Evolutionary conservation across 2,329 filamentous ascomycete genomes (phyloP).

Genomic region (Apiospora aurea): DNA sequence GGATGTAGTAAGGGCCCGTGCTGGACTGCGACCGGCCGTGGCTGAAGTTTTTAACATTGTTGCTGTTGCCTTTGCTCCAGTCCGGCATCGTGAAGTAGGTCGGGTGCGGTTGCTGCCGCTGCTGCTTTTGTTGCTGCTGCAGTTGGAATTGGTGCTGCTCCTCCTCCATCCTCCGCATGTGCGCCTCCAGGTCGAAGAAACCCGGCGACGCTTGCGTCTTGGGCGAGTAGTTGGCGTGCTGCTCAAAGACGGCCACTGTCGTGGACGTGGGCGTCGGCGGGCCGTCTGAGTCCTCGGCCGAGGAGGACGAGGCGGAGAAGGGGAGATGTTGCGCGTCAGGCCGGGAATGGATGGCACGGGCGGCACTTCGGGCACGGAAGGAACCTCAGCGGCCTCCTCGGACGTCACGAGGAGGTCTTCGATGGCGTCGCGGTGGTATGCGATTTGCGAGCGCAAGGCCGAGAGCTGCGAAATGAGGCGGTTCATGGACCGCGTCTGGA

Average conservation of each 20-base stretch:
- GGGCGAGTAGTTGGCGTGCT: neutral
- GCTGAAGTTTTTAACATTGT: neutral
- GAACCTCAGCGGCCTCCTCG: constrained; percentile 32
- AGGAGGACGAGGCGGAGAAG: constrained; percentile 5
- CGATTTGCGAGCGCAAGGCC: constrained; percentile 56
- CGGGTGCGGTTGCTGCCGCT: neutral
- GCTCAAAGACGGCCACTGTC: constrained; percentile 9
- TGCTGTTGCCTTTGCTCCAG: neutral
- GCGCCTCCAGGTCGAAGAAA: constrained; percentile 12
- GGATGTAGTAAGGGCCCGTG: neutral
- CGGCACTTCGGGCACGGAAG: constrained; percentile 28
- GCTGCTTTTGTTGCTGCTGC: constrained; percentile 4
- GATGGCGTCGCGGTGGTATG: constrained; percentile 55
- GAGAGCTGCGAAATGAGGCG: constrained; percentile 58
- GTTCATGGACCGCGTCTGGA: constrained; percentile 52
- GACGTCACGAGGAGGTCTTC: constrained; percentile 47
- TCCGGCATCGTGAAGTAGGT: neutral
- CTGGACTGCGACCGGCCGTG: constrained; percentile 2
- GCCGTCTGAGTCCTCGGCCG: constrained; percentile 24
- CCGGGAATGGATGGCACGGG: constrained; percentile 25
- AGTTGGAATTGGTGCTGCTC: neutral
- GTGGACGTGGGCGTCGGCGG: constrained; percentile 22
- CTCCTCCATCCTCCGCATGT: constrained; percentile 2
- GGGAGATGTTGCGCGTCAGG: constrained; percentile 24
- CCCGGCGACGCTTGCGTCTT: neutral